A percentile compares a stretch with the other conserved stretches of the same genome.
Conservation (phyloP, 2,329 filamentous ascomycete genomes). For the Magnaporthiopsis rhizophila region DNA sequence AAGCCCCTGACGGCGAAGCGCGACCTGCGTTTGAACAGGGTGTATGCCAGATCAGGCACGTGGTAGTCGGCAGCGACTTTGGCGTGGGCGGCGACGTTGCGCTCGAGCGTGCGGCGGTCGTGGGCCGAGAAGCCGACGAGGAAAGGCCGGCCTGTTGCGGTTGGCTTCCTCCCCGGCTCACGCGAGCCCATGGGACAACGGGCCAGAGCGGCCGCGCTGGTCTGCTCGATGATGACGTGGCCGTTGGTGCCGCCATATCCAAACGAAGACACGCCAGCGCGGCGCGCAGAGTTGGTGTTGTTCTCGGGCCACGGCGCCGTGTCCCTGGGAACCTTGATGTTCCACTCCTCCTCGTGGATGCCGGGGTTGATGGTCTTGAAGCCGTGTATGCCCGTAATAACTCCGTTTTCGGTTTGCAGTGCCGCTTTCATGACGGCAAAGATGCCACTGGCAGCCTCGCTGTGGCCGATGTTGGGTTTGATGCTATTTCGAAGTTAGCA, state of each 20-base stretch:
- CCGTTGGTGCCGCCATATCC: constrained; percentile 51
- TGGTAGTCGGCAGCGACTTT: neutral
- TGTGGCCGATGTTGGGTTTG: constrained; percentile 36
- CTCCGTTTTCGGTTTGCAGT: constrained; percentile 29
- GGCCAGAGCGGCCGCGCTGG: no score
- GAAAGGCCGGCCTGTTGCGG: no score
- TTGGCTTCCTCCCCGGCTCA: no score
- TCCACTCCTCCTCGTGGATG: constrained; percentile 33
- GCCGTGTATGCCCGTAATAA: constrained; percentile 45
- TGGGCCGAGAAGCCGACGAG: no score
- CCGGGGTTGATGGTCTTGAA: constrained; percentile 36
- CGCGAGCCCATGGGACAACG: no score
- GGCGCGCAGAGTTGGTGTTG: constrained; percentile 23
- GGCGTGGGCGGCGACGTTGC: no score
- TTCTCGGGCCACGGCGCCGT: constrained; percentile 21
- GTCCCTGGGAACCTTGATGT: constrained; percentile 31
- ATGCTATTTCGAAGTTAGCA: constrained; percentile 10
- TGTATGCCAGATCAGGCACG: neutral
- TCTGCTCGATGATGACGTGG: constrained; percentile 39
- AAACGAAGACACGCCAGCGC: constrained; percentile 48
- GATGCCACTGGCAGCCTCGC: constrained; percentile 37
- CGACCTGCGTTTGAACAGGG: no score
- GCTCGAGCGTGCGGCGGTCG: no score
- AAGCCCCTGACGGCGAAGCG: no score
- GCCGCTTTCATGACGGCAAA: constrained; percentile 34